Percentiles rank a stretch among this genome's conserved stretches.
Conservation (phyloP, 73 alveolate species). For the Stentor coeruleus region DNA sequence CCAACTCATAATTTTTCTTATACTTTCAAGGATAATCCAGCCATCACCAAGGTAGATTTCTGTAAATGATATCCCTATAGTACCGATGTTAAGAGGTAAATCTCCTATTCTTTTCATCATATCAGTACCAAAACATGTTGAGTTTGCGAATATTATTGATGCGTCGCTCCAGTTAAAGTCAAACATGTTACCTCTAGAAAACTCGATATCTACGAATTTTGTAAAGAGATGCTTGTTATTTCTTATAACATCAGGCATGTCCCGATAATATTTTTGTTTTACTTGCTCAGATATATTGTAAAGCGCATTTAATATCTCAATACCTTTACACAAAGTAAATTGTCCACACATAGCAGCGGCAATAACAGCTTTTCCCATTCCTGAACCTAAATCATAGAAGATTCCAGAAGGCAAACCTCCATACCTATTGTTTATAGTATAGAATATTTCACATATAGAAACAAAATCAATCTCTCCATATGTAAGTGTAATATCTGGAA, state of each 20-base stretch:
- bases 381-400: slow-evolving; percentile 88
- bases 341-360: slow-evolving; percentile 70
- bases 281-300: slow-evolving; percentile 30
- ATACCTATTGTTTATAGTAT: no score
- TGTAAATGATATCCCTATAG: no score
- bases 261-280: slow-evolving; percentile 1
- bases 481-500: no score
- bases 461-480: no score
- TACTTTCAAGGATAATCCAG: no score
- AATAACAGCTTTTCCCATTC: slow-evolving; percentile 81
- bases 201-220: slow-evolving; percentile 16
- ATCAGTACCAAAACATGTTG: slow-evolving; percentile 42
- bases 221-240: neutral
- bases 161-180: slow-evolving; percentile 37
- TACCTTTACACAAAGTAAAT: slow-evolving; percentile 72
- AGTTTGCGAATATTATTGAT: slow-evolving; percentile 38
- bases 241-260: neutral
- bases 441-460: no score
- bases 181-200: slow-evolving; percentile 32
- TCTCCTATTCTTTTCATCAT: slow-evolving; percentile 35
- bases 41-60: no score
- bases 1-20: no score
- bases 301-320: slow-evolving; percentile 63
- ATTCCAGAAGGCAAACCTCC: slow-evolving; percentile 51
- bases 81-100: no score